Evolutionary conservation across 2,329 filamentous ascomycete species (phyloP).

Genomic region (Diaporthe vexans): DNA sequence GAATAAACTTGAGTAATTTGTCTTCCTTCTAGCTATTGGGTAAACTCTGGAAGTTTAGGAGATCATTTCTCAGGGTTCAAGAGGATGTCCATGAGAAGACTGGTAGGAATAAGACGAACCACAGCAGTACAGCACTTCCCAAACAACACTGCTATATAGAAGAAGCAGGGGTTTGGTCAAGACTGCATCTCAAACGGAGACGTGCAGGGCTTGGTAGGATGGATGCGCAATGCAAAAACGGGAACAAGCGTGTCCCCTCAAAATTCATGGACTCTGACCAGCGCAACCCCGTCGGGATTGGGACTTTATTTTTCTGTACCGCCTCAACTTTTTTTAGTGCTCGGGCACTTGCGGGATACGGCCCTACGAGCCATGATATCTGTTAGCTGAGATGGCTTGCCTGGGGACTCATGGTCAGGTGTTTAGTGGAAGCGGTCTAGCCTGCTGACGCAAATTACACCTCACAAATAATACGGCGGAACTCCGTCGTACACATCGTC

Average conservation of each 20-base stretch:
- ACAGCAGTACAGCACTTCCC: too few relatives aligned
- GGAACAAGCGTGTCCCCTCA: neutral
- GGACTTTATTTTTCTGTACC: neutral
- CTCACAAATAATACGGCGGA: neutral
- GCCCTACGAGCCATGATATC: neutral
- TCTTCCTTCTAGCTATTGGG: neutral
- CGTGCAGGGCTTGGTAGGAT: neutral
- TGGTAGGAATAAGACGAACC: too few relatives aligned
- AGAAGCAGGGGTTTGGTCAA: neutral
- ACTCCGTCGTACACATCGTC: slow-evolving; percentile 12
- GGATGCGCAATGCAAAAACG: neutral
- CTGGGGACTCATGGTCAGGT: neutral
- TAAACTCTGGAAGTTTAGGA: too few relatives aligned
- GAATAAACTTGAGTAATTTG: neutral
- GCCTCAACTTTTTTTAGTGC: neutral
- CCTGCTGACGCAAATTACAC: neutral
- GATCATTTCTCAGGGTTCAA: too few relatives aligned
- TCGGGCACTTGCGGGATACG: neutral
- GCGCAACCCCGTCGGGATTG: neutral
- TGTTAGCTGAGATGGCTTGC: neutral
- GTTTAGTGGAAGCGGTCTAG: neutral
- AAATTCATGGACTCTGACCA: neutral
- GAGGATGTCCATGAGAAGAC: too few relatives aligned
- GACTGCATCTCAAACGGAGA: neutral
- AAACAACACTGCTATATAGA: too few relatives aligned